Percentiles rank a stretch among this genome's conserved stretches.
Evolutionary conservation across 2,329 filamentous ascomycete genomes (phyloP).

Genomic region (Colletotrichum sp.): DNA sequence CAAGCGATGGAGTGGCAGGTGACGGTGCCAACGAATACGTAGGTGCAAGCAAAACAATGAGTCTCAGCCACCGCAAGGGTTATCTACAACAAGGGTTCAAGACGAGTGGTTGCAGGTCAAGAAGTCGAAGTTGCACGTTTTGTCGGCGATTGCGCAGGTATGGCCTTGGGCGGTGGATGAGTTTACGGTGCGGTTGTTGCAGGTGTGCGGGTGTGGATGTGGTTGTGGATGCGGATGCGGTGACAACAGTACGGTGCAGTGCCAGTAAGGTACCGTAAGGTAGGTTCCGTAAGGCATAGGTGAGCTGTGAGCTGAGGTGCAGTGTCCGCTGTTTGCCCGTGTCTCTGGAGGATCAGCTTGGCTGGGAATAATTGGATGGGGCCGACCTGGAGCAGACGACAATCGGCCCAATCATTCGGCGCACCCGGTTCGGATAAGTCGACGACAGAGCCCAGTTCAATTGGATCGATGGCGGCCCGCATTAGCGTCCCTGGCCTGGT

Average conservation of each 20-base stretch:
- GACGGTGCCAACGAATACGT: neutral
- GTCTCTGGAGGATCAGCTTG: neutral
- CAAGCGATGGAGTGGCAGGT: neutral
- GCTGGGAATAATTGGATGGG: conserved; percentile 9
- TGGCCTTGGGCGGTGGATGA: neutral
- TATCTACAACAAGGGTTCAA: neutral
- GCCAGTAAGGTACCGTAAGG: neutral
- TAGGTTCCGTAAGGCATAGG: neutral
- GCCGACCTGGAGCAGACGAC: neutral
- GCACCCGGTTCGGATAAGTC: conserved; percentile 4
- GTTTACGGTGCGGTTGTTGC: neutral
- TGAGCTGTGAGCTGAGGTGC: neutral
- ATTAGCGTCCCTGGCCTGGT: conserved; percentile 1
- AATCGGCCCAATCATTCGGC: conserved; percentile 16
- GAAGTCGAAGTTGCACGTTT: neutral
- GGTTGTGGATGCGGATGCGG: neutral
- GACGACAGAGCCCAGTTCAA: neutral
- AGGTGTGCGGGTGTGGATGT: neutral
- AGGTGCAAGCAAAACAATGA: neutral
- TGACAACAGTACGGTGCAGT: conserved; percentile 1
- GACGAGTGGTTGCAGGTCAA: neutral
- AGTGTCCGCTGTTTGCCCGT: neutral
- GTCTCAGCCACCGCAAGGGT: neutral
- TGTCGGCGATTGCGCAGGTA: neutral
- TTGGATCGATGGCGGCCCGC: neutral